These are phyloP conservation scores for Chaetomium strumarium DNA, from an alignment of 2,329 filamentous ascomycete species.

Conservation along the genomic window DNA sequence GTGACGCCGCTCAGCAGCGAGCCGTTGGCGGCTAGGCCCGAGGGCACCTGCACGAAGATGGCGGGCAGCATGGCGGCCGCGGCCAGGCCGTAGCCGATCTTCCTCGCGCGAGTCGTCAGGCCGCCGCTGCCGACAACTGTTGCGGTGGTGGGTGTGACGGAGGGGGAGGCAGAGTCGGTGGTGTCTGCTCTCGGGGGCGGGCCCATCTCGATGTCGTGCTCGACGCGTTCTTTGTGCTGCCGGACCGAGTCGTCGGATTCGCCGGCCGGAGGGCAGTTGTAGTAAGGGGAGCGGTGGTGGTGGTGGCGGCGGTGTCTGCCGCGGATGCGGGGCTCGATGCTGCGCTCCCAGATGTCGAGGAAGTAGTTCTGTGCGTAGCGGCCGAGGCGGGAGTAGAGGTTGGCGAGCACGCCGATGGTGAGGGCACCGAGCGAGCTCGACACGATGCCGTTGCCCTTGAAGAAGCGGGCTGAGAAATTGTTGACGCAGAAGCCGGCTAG, in stretches of 20 bases:
- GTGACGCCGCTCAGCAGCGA: constrained; percentile 53
- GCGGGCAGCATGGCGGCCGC: constrained; percentile 81
- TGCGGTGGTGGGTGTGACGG: background rate
- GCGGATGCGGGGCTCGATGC: constrained; percentile 36
- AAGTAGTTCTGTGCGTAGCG: constrained; percentile 50
- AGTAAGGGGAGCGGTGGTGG: constrained; percentile 10
- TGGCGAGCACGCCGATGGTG: constrained; percentile 69
- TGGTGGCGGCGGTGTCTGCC: constrained; percentile 23
- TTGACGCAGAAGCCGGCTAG: constrained; percentile 70
- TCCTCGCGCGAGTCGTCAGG: constrained; percentile 31
- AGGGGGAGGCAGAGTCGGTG: background rate
- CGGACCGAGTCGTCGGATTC: constrained; percentile 16
- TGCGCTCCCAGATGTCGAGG: constrained; percentile 48
- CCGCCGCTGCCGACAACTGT: constrained; percentile 5
- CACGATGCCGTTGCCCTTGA: constrained; percentile 65
- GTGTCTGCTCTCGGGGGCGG: no score
- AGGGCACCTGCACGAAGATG: constrained; percentile 69
- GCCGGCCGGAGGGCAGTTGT: constrained; percentile 4
- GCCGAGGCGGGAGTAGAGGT: constrained; percentile 68
- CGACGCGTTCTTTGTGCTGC: constrained; percentile 11
- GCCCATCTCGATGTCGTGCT: constrained; percentile 18
- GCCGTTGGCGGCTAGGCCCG: constrained; percentile 54
- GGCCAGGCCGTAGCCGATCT: constrained; percentile 67
- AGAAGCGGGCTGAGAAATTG: constrained; percentile 62
- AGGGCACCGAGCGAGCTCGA: constrained; percentile 73